Base-by-base conservation (phyloP, 495 filamentous ascomycete species). In the Pseudevernia furfuracea region DNA sequence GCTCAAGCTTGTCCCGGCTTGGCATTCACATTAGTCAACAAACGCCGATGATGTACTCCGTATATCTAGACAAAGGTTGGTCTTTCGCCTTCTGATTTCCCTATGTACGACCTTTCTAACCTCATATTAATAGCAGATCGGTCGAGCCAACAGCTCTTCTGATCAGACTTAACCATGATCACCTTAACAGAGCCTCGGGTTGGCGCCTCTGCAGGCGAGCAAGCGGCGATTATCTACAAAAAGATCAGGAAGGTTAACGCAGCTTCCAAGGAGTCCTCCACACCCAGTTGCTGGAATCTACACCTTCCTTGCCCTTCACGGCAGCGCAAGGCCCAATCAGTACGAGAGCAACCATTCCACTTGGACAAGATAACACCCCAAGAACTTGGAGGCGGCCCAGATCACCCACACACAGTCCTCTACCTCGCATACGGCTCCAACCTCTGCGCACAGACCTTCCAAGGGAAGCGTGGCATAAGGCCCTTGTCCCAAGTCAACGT, bases 371-470 rank as follows among this genome's bases (percentile, higher is more conserved):
- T 36, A 17, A 44, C 11, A 19, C 38, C 30, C 4, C 12, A 57
- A 37, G 46, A 61, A n/a, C 21, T 65, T 17, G 55, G 46, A 39
- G 44, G 23, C 28, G 39, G 55, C 23, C 60, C 52, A 0, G 30
- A 57, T 12, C 56, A 66, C 25, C 62, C 70, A 12, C 61, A 79
- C 34, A 90, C 90, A 4, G 79, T 96, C 58, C 81, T 96, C 55
- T 98, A 97, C 77, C 84, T 98, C 15, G 94, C 94, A 46, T 98
- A 98, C 69, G 94, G 94, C 66, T 96, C 92, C 58, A 98, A 97
- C 72, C 82, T 98, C 62, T 81, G 77, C 59, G 79, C 86, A 23
- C 73, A 87, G 70, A 91, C 88, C 1, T 96, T 97, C 73, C 81
- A 83, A 36, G 89, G 87, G 56, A 75, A 68, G 38, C 86, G 92